A percentile compares a stretch with the other conserved stretches of the same genome.
Evolutionary conservation across 352 stramenopile species (phyloP).

Genomic region (Phytophthora quininea): DNA sequence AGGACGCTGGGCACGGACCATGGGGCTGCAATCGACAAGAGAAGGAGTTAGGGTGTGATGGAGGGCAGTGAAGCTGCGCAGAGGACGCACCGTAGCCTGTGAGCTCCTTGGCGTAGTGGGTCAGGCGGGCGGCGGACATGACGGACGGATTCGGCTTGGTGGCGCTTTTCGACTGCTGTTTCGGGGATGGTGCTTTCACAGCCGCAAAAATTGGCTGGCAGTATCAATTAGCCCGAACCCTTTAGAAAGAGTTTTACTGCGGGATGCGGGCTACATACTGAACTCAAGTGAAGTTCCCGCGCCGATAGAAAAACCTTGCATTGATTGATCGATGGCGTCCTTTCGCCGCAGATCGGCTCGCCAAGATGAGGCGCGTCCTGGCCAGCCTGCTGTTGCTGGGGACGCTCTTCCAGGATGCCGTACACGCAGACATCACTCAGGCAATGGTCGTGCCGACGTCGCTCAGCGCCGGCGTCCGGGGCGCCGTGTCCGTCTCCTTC

Average conservation of each 20-base stretch:
- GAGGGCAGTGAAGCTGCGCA: not conserved
- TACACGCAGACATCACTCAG: slow-evolving; percentile 25
- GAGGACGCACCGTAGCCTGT: slow-evolving; percentile 48
- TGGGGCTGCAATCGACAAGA: slow-evolving; percentile 27
- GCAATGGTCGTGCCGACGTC: slow-evolving; percentile 33
- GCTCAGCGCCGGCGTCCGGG: slow-evolving; percentile 23
- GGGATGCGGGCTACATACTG: too few species aligned
- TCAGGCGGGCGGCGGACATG: slow-evolving; percentile 43
- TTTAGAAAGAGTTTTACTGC: too few species aligned
- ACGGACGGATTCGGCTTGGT: not conserved
- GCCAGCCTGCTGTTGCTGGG: slow-evolving; percentile 1
- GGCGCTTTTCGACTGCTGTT: slow-evolving; percentile 20
- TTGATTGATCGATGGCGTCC: not conserved
- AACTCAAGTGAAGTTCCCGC: too few species aligned
- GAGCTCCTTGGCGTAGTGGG: slow-evolving; percentile 61
- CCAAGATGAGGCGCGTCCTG: not conserved
- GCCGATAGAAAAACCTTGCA: not conserved
- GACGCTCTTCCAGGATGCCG: not conserved
- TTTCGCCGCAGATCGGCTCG: not conserved
- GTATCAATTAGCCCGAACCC: too few species aligned
- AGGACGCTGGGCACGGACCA: slow-evolving; percentile 62
- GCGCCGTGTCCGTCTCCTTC: slow-evolving; percentile 36
- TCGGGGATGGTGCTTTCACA: not conserved
- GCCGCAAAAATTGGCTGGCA: not conserved
- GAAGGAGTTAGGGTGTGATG: not conserved